Evolutionary conservation across 2,329 filamentous ascomycete genomes (phyloP), one percentile per base, ranked within the genome.

Genomic region (Neonectria magnoliae): DNA sequence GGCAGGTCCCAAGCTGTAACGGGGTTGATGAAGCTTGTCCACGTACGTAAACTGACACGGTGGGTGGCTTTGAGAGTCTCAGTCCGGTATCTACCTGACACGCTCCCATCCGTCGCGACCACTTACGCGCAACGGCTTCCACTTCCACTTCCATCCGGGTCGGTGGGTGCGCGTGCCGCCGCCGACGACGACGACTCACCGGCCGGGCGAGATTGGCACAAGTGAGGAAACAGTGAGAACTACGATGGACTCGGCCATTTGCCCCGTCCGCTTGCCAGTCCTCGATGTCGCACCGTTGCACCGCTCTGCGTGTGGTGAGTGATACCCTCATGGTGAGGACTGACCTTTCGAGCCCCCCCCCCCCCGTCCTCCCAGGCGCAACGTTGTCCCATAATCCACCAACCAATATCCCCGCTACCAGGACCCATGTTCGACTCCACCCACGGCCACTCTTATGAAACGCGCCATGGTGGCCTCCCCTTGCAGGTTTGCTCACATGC

Each of bases 291-390:
- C 53, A 56, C 53, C 20, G 50, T 42, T 42, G 38, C 53, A 31
- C 25, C 31, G 29, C 20, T 25, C 11, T 41, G 50, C 8, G 25
- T 16, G 11, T 52, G 60, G 54, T 31, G 47, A 58, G 33, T 67
- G 65, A 73, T 67, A 67, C 68, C 54, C 53, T 65, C 44, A 61
- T 64, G 57, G 60, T 64, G 65, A 62, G 36, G 55, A 51, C 51
- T 29, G 36, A 25, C 25, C 25, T 25, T 25, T 25, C 25, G 25
- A 25, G 1, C 25, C 22, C 22, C 25, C 22, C 4, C 4, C 22
- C 36, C 44, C 14, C 56, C 25, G 33, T 41, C 36, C 51, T n/a
- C 7, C 45, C 45, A 48, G 45, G 45, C 22, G 16, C 22, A 29
- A 48, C 45, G 14, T 16, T 50, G 45, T n/a, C 31, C 45, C 52